Evolutionary conservation across 257 asterid species (phyloP).

Genomic region (Euphrasia confusa): DNA sequence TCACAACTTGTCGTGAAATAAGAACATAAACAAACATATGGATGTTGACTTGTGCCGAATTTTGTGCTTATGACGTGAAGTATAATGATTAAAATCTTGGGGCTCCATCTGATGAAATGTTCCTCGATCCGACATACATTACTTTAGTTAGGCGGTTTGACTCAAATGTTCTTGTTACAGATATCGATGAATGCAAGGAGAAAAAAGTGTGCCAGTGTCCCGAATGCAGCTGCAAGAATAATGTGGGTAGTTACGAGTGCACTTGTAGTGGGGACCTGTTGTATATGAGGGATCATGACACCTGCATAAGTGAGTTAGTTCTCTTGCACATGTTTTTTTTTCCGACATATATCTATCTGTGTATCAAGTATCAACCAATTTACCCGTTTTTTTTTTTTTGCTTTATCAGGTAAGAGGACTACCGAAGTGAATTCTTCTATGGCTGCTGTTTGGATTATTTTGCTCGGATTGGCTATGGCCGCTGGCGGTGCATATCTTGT

Average conservation of each 20-base stretch:
- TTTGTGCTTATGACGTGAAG: no score
- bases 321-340: background rate
- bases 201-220: constrained; percentile 83
- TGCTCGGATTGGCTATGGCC: constrained; percentile 56
- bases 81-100: no score
- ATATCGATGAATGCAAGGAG: constrained; percentile 75
- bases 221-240: constrained; percentile 78
- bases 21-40: no score
- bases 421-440: constrained; percentile 62
- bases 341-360: background rate
- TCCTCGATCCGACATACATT: no score
- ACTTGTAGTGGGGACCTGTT: constrained; percentile 57
- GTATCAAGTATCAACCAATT: background rate
- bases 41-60: no score
- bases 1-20: no score
- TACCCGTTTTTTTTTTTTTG: constrained; percentile 1
- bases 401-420: constrained; percentile 51
- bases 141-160: background rate
- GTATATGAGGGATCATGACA: constrained; percentile 75
- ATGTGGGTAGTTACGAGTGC: constrained; percentile 89
- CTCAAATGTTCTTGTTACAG: constrained; percentile 28
- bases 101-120: no score
- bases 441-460: constrained; percentile 66
- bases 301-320: constrained; percentile 84
- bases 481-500: constrained; percentile 59